phyloP scores from a whole-genome alignment of 768 basidiomycete species.

The Leccinum boreale region DNA sequence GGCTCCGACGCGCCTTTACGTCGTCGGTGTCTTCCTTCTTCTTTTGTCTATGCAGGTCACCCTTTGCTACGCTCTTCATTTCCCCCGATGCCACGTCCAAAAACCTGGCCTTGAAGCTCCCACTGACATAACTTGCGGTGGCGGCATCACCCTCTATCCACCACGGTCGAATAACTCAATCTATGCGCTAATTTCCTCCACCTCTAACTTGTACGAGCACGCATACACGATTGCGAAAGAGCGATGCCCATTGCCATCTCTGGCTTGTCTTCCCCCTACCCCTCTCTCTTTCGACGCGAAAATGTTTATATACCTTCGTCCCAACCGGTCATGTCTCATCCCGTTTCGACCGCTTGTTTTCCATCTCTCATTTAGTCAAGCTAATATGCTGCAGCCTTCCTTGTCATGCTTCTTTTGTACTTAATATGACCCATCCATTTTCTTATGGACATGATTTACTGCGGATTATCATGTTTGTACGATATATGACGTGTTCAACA shows the following conservation, averaged over 20 bases:
- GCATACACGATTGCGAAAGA: background rate
- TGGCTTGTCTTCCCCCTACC: background rate
- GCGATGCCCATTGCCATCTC: background rate
- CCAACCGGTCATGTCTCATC: background rate
- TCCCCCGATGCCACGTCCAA: background rate
- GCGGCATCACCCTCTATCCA: background rate
- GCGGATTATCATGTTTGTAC: slow-evolving; percentile 2
- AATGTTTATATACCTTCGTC: slow-evolving; percentile 2
- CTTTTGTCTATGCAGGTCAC: background rate
- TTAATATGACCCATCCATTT: background rate
- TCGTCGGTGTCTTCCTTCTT: background rate
- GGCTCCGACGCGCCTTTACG: background rate
- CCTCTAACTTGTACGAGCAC: background rate
- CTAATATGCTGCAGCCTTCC: background rate
- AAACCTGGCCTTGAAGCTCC: background rate
- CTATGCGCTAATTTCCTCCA: background rate
- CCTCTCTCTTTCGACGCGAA: background rate
- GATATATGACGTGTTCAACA: background rate
- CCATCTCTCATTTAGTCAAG: background rate
- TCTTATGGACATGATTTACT: background rate
- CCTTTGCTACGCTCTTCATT: background rate
- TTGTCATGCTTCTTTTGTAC: background rate
- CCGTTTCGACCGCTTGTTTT: background rate
- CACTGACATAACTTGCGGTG: background rate
- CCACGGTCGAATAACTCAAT: background rate